These are phyloP conservation scores for Tetragonia tetragonoides DNA, from an alignment of 148 eudicot species.

Conservation along the genomic window DNA sequence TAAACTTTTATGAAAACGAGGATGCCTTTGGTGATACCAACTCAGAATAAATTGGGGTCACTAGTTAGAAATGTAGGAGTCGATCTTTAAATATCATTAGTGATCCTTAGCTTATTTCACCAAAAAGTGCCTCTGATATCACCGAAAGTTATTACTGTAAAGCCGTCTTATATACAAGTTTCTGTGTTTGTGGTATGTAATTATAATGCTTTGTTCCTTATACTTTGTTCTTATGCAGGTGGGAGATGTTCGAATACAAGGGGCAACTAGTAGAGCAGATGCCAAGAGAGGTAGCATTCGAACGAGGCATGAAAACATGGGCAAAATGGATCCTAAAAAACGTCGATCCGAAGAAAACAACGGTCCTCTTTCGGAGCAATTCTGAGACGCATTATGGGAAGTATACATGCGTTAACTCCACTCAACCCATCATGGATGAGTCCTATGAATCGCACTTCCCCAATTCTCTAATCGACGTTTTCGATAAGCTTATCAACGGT, in stretches of 20 bases:
- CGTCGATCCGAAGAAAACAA: neutral
- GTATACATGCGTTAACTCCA: neutral
- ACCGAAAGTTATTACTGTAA: too few species aligned
- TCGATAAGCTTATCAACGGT: neutral
- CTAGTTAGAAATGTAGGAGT: too few species aligned
- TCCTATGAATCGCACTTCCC: neutral
- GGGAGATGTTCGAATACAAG: constrained; percentile 37
- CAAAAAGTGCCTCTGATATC: too few species aligned
- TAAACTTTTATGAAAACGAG: too few species aligned
- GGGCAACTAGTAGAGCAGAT: constrained; percentile 27
- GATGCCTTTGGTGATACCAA: too few species aligned
- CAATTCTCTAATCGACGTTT: neutral
- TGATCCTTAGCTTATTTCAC: too few species aligned
- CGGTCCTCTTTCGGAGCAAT: neutral
- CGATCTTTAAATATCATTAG: too few species aligned
- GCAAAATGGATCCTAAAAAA: constrained; percentile 10
- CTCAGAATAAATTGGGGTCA: too few species aligned
- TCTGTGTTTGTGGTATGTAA: neutral
- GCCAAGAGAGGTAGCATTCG: constrained; percentile 31
- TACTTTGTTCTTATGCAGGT: constrained; percentile 28
- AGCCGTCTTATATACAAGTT: too few species aligned
- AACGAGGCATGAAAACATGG: constrained; percentile 43
- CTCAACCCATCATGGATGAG: neutral
- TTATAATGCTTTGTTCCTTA: too few species aligned
- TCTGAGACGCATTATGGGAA: neutral